Evolutionary conservation across 2,329 filamentous ascomycete genomes (phyloP), one percentile per base, ranked within the genome.

Genomic region (Neonectria ditissima): DNA sequence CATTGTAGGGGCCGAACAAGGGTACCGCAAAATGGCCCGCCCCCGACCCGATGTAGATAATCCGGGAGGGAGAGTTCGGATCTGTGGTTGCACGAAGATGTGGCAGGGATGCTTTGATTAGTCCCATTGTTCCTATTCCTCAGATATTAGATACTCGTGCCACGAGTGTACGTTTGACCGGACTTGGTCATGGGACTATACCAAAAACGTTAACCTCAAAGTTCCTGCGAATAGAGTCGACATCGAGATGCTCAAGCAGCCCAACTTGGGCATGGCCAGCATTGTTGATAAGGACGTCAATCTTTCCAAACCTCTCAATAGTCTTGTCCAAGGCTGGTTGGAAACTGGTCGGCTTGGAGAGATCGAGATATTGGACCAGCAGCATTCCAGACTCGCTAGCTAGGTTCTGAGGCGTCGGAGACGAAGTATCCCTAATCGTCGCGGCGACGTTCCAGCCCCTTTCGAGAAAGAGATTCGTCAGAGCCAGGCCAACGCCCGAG

Each of bases 251-350:
- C 47, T 68, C 58, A 32, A 69, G 28, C 44, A 62, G 47, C n/a
- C 59, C 55, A 43, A 18, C 59, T 28, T 62, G 61, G 44, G 47
- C 59, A 56, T 54, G 65, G 53, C 63, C 59, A n/a, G 63, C 59
- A 54, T 65, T 66, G 57, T 66, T 55, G 60, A 58, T 48, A 54
- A 69, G 58, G 28, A 66, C 44, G 51, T 69, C 59, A 43, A 71
- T 65, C 55, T 50, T 65, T 26, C 44, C 47, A 53, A 71, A 66
- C 61, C 41, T 65, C 59, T 62, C 55, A 28, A 63, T 41, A 44
- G 65, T 62, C 52, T 41, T 47, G 54, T 59, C 55, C 48, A 73
- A 51, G 37, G 58, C 62, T 44, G 60, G 50, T 44, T 59, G 51
- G 51, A 63, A 63, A 24, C 51, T 64, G 50, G 56, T 44, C 34